A percentile compares a stretch with the other conserved stretches of the same genome.
phyloP scores from a whole-genome alignment of 768 basidiomycete species.

The Termitomyces sp. region DNA sequence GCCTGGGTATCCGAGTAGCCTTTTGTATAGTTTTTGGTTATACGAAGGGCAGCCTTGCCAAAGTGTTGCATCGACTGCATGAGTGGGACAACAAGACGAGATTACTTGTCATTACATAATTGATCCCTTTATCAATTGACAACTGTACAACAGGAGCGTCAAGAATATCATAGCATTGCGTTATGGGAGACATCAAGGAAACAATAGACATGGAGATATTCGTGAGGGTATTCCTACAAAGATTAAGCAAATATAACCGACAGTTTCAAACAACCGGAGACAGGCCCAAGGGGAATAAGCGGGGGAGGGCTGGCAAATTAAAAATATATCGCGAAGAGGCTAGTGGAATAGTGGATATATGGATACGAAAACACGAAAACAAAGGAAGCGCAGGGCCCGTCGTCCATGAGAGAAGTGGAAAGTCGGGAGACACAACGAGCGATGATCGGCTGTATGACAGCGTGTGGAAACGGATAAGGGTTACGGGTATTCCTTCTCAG shows the following conservation, averaged over 20 bases:
- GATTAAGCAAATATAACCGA: constrained; percentile 17
- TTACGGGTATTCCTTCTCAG: constrained; percentile 50
- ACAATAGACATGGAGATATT: constrained; percentile 9
- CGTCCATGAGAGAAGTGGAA: constrained; percentile 1
- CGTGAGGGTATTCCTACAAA: constrained; percentile 16
- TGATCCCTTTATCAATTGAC: not conserved
- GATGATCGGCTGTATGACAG: not conserved
- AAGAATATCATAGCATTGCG: not conserved
- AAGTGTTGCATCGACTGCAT: constrained; percentile 58
- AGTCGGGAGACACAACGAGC: not conserved
- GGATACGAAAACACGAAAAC: not conserved
- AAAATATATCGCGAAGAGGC: constrained; percentile 5
- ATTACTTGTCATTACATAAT: not conserved
- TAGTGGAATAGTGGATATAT: constrained; percentile 8
- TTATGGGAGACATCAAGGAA: not conserved
- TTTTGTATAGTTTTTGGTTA: constrained; percentile 94
- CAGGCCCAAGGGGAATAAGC: constrained; percentile 1
- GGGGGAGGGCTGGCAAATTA: constrained; percentile 1
- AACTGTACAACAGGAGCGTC: not conserved
- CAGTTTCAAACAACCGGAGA: constrained; percentile 10
- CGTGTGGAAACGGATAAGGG: not conserved
- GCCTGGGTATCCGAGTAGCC: constrained; percentile 94
- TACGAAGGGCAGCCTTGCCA: constrained; percentile 79
- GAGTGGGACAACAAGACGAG: not conserved
- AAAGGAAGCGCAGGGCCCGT: not conserved